A percentile compares a stretch with the other conserved stretches of the same genome.
Evolutionary conservation across 768 basidiomycete species (phyloP).

Genomic region (Russula olivacea): DNA sequence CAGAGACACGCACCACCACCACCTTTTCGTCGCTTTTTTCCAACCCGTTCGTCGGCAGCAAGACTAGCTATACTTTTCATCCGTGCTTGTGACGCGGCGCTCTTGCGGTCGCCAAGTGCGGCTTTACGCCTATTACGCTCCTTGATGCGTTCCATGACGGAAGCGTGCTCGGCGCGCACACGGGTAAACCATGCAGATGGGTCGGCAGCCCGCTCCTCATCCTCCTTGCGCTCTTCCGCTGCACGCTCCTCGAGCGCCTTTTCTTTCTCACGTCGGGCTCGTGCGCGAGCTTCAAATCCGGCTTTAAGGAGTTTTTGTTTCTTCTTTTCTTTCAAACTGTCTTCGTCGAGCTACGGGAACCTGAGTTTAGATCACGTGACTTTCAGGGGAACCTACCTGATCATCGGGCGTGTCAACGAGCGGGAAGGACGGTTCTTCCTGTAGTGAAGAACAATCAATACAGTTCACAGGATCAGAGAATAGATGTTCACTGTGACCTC

Average conservation of each 20-base stretch:
- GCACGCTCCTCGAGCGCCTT: conserved; percentile 65
- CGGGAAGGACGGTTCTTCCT: conserved; percentile 83
- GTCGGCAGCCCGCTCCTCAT: conserved; percentile 69
- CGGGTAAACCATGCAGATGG: conserved; percentile 67
- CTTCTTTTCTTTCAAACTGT: conserved; percentile 88
- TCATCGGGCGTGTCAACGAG: conserved; percentile 88
- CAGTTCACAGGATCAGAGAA: neutral
- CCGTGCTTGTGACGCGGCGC: conserved; percentile 92
- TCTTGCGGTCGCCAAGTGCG: conserved; percentile 68
- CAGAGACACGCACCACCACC: conserved; percentile 53
- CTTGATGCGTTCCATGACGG: conserved; percentile 77
- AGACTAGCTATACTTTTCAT: conserved; percentile 86
- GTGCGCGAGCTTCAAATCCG: conserved; percentile 84
- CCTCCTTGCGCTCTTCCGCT: conserved; percentile 59
- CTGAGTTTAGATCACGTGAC: neutral
- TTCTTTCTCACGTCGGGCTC: conserved; percentile 82
- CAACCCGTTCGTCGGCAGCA: conserved; percentile 76
- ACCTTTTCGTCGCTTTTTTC: conserved; percentile 81
- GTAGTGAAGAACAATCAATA: conserved; percentile 6
- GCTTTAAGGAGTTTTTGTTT: conserved; percentile 91
- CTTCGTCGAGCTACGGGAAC: conserved; percentile 67
- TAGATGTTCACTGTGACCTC: conserved; percentile 41
- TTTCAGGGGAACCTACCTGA: conserved; percentile 46
- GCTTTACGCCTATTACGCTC: conserved; percentile 73
- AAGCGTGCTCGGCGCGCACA: conserved; percentile 76